Base-by-base conservation (phyloP, 805 yeast species). In the Pichia sporocuriosa region DNA sequence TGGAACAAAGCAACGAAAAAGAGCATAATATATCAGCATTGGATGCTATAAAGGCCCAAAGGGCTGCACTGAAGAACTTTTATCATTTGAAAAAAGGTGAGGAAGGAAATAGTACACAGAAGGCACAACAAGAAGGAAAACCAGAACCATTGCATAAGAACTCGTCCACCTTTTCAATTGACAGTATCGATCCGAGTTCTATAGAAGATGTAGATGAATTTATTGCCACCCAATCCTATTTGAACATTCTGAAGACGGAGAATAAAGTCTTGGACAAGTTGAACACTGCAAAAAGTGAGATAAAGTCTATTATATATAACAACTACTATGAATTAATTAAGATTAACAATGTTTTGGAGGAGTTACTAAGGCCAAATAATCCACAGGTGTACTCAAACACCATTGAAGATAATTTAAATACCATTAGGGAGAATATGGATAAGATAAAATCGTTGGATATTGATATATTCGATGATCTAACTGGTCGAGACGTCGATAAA, bases 301-400 rank as follows among this genome's bases (percentile, higher is more conserved):
- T 80, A 48, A 82, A 82, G 51, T 75, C 83, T 23, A 80, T 82
- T 32, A 79, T 82, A 10, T 82, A 82, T 58, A 84, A 82, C 58
- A 82, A 82, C 53, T 82, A 82, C 65, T 80, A 77, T 56, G 89
- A 82, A 46, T 62, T 82, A 48, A 80, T 82, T 53, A 79, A 79
- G 52, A 72, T 82, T 44, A 80, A 77, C 51, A 75, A 78, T 35
- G 72, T 80, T 3, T 59, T 82, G 39, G 58, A 56, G 40, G 66
- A 62, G 27, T 43, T 69, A 33, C 63, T 63, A 29, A 41, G 47
- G 13, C 46, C 49, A 24, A 53, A 48, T 21, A 54, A 51, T 13
- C 41, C 43, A 10, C 51, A 49, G 13, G 40, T 39, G 17, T 43
- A 45, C 9, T 44, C 38, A 4, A 51, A 54, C 13, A 44, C 53